Base-by-base conservation (phyloP, 2,329 filamentous ascomycete species). In the Elsinoe australis region DNA sequence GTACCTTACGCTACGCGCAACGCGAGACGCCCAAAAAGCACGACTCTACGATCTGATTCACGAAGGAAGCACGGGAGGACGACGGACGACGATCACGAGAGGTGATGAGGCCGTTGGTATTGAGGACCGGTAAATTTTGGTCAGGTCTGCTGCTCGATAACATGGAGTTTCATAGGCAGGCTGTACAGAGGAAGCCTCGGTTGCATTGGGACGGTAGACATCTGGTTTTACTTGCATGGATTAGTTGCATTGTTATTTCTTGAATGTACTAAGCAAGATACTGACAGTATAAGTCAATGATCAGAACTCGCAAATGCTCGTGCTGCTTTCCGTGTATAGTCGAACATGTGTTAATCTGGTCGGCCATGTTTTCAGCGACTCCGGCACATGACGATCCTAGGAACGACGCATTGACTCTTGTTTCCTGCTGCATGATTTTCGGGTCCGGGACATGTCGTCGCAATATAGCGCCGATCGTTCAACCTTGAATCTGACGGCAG, bases 1-100 rank as follows among this genome's bases (percentile, higher is more conserved):
- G 3, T 85, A 88, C 56, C 75, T 76, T 9, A 85, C 94, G 61
- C 73, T 96, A 7, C 82, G 83, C 53, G 78, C 74, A 6, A 80
- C 94, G 29, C 72, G 90, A 32, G 78, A 86, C 54, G 76, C 76
- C 55, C 90, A 95, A 69, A 92, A 90, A 71, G 78, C 79, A 50
- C 87, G 86, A 66, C 71, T 92, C 57, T 80, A 92, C 76, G 82
- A 90, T 68, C 79, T 85, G 66, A 67, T 94, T 2, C 90, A 85
- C 62, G 83, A 80, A 3, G 64, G 67, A 1, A 67, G 67, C 14
- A 53, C 31, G 39, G 39, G 39, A n/a, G n/a, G 24, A 32, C 24
- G 39, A 32, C 39, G 39, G 39, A 31, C 39, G 39, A 44, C 39
- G 10, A 44, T 44, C n/a, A 44, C 28, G 24, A 28, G 39, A 32